A percentile compares a stretch with the other conserved stretches of the same genome.
Conservation (phyloP, 768 basidiomycete species). For the Paxillus ammoniavirescens region DNA sequence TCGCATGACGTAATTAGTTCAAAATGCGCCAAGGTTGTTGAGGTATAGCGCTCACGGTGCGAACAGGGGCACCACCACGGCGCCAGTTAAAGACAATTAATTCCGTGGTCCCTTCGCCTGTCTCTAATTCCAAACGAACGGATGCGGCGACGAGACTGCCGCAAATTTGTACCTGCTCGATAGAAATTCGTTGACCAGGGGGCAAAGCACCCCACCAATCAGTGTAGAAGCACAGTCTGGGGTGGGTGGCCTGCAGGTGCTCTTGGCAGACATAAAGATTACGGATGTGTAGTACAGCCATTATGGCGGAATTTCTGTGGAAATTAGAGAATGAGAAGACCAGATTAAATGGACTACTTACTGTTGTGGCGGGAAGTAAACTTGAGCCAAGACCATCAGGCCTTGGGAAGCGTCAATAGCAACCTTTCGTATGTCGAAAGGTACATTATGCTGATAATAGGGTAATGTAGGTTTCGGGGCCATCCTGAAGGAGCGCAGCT, state of each 20-base stretch:
- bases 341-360: conserved; percentile 1
- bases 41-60: conserved; percentile 20
- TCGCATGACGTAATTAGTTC: not conserved
- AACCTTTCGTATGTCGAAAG: conserved; percentile 33
- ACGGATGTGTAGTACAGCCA: conserved; percentile 45
- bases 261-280: conserved; percentile 56
- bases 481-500: conserved; percentile 32
- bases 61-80: conserved; percentile 24
- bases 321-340: not conserved
- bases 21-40: not conserved
- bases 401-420: conserved; percentile 32
- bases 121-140: conserved; percentile 29
- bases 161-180: conserved; percentile 29
- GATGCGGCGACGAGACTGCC: conserved; percentile 25
- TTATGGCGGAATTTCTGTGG: conserved; percentile 26
- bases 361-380: conserved; percentile 30
- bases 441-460: conserved; percentile 31
- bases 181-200: conserved; percentile 31
- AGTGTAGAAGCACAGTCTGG: conserved; percentile 28
- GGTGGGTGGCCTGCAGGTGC: conserved; percentile 42
- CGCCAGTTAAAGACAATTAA: conserved; percentile 31
- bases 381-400: conserved; percentile 30
- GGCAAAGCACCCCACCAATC: conserved; percentile 34
- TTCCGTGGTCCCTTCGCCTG: conserved; percentile 32
- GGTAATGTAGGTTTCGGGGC: conserved; percentile 23